Evolutionary conservation across 2,329 filamentous ascomycete genomes (phyloP), one percentile per base, ranked within the genome.

Genomic region (Venturia pyrina): DNA sequence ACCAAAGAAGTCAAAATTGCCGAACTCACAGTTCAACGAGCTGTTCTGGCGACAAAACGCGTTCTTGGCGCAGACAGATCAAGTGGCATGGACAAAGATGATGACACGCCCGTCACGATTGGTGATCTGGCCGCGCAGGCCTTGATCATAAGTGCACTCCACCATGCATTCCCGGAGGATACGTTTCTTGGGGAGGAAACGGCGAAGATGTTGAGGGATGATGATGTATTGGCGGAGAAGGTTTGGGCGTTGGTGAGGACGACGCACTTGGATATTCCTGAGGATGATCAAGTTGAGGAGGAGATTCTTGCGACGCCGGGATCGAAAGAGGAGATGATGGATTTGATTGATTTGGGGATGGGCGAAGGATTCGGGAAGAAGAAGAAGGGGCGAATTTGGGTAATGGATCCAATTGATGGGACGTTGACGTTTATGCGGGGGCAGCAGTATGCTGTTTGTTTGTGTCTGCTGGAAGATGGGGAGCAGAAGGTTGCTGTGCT

Each of bases 41-140:
- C 85, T 63, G 80, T 83, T 3, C 74, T 83, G 19, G 78, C 87
- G 46, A 87, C 85, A 21, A 86, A 86, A 71, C 53, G 41, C 7
- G 53, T 66, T 32, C 68, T 74, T 2, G 85, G 87, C 69, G 71
- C 72, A n/a, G 53, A 59, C 6, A 37, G 32, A 37, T 53, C 48
- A 5, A 81, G 81, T 68, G 80, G 84, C 0, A 78, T 78, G 41
- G 79, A 79, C 50, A 99, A 99, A 81, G 89, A 90, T 77, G 95
- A 99, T 82, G 91, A 91, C 75, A 96, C 93, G 10, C 95, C 95
- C 70, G 95, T 99, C 72, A 63, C 65, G 21, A 99, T 98, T 72
- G 95, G 93, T 75, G 95, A 99, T 80, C 98, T 96, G 77, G 95
- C 95, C 73, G 95, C 95, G 44, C 95, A 99, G 81, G 93, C 95